Evolutionary conservation across 805 yeast species (phyloP).

Genomic region (Saturnispora ahearnii): DNA sequence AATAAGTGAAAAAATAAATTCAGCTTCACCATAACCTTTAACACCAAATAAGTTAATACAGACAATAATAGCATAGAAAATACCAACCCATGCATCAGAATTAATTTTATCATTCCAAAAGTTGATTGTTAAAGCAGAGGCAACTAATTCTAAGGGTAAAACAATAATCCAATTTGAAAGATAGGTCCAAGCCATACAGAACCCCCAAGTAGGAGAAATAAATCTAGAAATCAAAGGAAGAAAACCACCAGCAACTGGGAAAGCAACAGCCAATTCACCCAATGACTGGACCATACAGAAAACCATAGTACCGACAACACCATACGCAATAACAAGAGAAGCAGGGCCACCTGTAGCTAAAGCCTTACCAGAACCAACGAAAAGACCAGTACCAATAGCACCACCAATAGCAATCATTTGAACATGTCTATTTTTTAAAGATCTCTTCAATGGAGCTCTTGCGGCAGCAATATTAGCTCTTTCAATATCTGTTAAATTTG

Average conservation of each 20-base stretch:
- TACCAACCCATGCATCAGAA: constrained; percentile 45
- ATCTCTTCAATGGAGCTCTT: constrained; percentile 38
- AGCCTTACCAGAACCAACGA: constrained; percentile 61
- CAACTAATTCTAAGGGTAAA: constrained; percentile 44
- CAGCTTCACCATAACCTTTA: constrained; percentile 59
- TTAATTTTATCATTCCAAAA: constrained; percentile 37
- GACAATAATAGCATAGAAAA: constrained; percentile 41
- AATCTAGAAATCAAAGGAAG: constrained; percentile 48
- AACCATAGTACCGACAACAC: constrained; percentile 47
- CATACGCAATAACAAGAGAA: constrained; percentile 48
- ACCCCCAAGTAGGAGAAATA: constrained; percentile 47
- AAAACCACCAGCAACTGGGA: constrained; percentile 51
- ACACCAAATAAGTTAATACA: constrained; percentile 49
- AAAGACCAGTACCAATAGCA: constrained; percentile 70
- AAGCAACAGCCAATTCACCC: constrained; percentile 53
- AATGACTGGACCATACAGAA: constrained; percentile 52
- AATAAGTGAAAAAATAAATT: constrained; percentile 42
- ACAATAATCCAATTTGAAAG: constrained; percentile 43
- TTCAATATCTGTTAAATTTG: constrained; percentile 32
- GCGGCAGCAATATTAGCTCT: constrained; percentile 36
- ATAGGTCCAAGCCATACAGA: constrained; percentile 51
- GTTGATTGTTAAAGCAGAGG: constrained; percentile 39
- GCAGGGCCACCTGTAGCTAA: constrained; percentile 61
- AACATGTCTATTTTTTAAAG: constrained; percentile 52
- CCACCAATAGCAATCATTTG: constrained; percentile 79